Evolutionary conservation across 805 yeast species (phyloP).

Genomic region (Zygotorulaspora chibaensis): DNA sequence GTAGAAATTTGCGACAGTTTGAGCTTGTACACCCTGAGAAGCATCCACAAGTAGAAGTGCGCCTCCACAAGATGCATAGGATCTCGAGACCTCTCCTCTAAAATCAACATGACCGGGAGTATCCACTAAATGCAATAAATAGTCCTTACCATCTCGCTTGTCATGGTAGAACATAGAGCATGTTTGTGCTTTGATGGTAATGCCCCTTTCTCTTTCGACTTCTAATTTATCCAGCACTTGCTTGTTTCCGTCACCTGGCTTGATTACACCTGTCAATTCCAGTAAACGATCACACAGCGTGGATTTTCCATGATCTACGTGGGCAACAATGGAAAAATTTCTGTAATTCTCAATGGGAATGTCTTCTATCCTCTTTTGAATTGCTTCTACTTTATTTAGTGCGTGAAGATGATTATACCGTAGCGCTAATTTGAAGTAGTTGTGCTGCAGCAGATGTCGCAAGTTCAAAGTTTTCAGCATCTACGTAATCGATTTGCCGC

Average conservation of each 20-base stretch:
- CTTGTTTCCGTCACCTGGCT: conserved; percentile 59
- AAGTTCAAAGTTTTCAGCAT: too few relatives aligned
- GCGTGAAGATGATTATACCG: conserved; percentile 14
- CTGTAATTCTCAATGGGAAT: conserved; percentile 82
- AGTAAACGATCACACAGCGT: conserved; percentile 84
- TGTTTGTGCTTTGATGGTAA: conserved; percentile 95
- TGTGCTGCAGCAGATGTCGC: neutral
- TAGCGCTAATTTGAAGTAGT: neutral
- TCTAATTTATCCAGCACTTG: conserved; percentile 89
- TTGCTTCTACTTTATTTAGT: conserved; percentile 8
- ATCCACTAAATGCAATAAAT: conserved; percentile 83
- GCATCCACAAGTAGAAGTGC: conserved; percentile 90
- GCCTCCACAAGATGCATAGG: conserved; percentile 95
- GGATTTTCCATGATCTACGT: conserved; percentile 86
- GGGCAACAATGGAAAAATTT: conserved; percentile 93
- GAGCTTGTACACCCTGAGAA: conserved; percentile 94
- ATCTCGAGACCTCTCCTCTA: conserved; percentile 79
- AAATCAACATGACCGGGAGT: conserved; percentile 99
- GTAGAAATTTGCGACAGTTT: conserved; percentile 95
- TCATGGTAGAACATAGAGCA: conserved; percentile 84
- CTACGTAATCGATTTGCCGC: too few relatives aligned
- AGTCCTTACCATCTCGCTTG: conserved; percentile 57
- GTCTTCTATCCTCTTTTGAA: conserved; percentile 58
- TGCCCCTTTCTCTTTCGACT: conserved; percentile 94
- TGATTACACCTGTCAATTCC: conserved; percentile 85